These are phyloP conservation scores for Tylopilus plumbeoviolaceoides DNA, from an alignment of 768 basidiomycete genomes.

Conservation along the genomic window DNA sequence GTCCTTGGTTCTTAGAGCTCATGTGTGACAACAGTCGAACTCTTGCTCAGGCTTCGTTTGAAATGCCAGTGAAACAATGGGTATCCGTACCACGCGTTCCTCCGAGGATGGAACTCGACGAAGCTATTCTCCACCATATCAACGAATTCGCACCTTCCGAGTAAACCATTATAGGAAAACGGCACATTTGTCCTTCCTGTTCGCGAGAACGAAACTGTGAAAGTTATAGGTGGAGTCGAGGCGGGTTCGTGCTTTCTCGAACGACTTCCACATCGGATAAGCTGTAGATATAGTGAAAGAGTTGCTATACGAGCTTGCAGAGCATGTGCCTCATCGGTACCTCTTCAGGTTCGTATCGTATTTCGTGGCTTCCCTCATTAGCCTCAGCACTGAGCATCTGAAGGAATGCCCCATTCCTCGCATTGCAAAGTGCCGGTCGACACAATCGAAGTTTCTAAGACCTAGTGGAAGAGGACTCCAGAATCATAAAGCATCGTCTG, in stretches of 20 bases:
- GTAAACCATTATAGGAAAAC: too few species aligned
- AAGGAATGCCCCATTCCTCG: constrained; percentile 34
- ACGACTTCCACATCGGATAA: background rate
- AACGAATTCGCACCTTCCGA: too few species aligned
- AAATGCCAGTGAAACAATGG: too few species aligned
- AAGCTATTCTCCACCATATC: too few species aligned
- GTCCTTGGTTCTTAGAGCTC: too few species aligned
- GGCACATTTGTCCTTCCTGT: constrained; percentile 42
- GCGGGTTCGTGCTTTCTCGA: constrained; percentile 23
- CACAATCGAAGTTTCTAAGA: constrained; percentile 49
- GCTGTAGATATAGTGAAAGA: constrained; percentile 48
- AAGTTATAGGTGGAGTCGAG: constrained; percentile 28
- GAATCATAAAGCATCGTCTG: constrained; percentile 58
- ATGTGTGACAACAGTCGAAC: too few species aligned
- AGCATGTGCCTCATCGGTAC: constrained; percentile 64
- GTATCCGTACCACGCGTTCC: too few species aligned
- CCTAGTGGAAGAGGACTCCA: constrained; percentile 55
- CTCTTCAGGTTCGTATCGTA: constrained; percentile 14
- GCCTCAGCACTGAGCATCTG: constrained; percentile 14
- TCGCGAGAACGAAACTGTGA: constrained; percentile 38
- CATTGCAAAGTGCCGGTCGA: constrained; percentile 46
- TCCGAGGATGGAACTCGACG: too few species aligned
- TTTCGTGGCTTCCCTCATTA: background rate
- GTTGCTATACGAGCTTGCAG: constrained; percentile 63
- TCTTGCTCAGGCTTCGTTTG: too few species aligned